These are phyloP conservation scores for Sergeia podlipaevii DNA, from an alignment of 208 protist genomes.

Conservation along the genomic window DNA sequence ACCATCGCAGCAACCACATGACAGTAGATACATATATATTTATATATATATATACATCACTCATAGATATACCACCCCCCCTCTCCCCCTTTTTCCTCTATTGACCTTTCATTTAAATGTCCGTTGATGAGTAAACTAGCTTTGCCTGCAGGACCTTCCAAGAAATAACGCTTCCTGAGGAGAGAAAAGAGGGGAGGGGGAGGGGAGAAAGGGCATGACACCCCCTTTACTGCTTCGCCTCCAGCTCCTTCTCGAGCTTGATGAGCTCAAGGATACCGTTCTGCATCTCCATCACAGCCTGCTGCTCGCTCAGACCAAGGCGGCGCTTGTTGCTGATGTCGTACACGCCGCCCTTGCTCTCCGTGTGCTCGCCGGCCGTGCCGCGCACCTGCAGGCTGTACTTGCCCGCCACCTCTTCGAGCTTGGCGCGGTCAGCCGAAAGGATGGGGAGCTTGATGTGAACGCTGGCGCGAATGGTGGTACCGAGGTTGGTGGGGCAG, in stretches of 20 bases:
- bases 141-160: too few relatives aligned
- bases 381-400: slow-evolving; percentile 56
- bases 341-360: slow-evolving; percentile 39
- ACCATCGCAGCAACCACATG: too few relatives aligned
- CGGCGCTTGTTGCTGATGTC: slow-evolving; percentile 70
- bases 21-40: too few relatives aligned
- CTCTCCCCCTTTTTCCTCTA: too few relatives aligned
- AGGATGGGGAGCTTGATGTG: slow-evolving; percentile 57
- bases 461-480: slow-evolving; percentile 45
- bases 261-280: slow-evolving; percentile 58
- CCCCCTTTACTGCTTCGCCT: slow-evolving; percentile 2
- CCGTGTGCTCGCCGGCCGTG: slow-evolving; percentile 51
- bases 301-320: slow-evolving; percentile 44
- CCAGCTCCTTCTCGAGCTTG: slow-evolving; percentile 30
- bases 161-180: too few relatives aligned
- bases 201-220: too few relatives aligned
- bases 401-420: slow-evolving; percentile 43
- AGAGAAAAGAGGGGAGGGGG: too few relatives aligned
- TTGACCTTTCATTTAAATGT: too few relatives aligned
- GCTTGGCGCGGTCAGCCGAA: slow-evolving; percentile 28
- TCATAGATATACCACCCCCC: too few relatives aligned
- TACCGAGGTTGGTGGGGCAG: slow-evolving; percentile 64
- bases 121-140: too few relatives aligned
- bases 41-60: too few relatives aligned
- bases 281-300: slow-evolving; percentile 52